Base-by-base conservation (phyloP, 2,329 filamentous ascomycete genomes). In the Ilyonectria destructans region DNA sequence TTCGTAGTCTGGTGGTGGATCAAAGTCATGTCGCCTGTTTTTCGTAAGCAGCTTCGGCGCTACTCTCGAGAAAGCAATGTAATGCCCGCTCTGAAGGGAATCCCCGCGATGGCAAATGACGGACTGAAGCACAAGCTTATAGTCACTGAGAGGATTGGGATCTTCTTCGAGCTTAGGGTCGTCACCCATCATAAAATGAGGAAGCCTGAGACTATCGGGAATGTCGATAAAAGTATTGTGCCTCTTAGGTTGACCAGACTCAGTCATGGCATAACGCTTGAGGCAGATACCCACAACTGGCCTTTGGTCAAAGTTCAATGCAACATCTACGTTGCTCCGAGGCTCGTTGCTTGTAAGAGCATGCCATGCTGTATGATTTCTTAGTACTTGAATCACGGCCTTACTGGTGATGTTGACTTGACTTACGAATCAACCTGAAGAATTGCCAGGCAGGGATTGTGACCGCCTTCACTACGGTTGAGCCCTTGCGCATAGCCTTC, bases 401-500 rank as follows among this genome's bases (percentile, higher is more conserved):
- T 26, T 13, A 4, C 29, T 15, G 8, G 21, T 15, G 37, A 5
- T 60, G 40, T 60, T 69, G 75, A 86, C 92, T 82, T 84, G 75
- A 86, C 92, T 82, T 84, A 95, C 93, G 95, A 75, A 98, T 94
- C 29, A 98, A 85, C 76, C 93, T 94, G 82, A 98, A 98, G 77
- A 98, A 97, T 77, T 98, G 96, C 95, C 95, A 98, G 2, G 96
- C 96, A 43, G 96, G 96, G 85, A 98, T 97, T 66, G 96, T 91
- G 15, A 98, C 93, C 75, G 97, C 95, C 77, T 96, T 97, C 73
- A 83, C 85, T 64, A 86, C 84, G 2, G 83, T 85, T 13, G 87
- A 88, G 10, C 73, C 84, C 80, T 77, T 86, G 78, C 73, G 78
- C 80, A 75, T 84, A 80, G 72, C 82, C 79, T 79, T 83, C 69